These are phyloP conservation scores for Endogone sp. DNA, from an alignment of 192 early-diverging fungal genomes.

Conservation along the genomic window DNA sequence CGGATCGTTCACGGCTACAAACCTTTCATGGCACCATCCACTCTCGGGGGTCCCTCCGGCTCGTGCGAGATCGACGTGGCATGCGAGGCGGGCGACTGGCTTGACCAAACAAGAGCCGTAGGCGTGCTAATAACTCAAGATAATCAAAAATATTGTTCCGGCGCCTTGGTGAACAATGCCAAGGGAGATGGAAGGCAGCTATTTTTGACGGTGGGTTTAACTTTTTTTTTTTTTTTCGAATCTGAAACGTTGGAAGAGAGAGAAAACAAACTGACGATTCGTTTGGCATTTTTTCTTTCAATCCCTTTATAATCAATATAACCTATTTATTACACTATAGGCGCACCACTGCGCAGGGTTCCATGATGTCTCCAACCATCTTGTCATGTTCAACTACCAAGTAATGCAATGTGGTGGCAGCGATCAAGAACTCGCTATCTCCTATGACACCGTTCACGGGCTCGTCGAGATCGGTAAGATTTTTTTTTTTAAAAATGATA, in stretches of 20 bases:
- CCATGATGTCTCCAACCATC: constrained; percentile 26
- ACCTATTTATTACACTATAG: constrained; percentile 20
- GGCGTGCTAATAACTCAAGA: constrained; percentile 37
- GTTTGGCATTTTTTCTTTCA: neutral
- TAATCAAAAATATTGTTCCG: constrained; percentile 45
- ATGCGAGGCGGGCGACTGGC: constrained; percentile 27
- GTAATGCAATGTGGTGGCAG: constrained; percentile 20
- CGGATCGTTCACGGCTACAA: constrained; percentile 39
- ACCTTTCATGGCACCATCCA: constrained; percentile 13
- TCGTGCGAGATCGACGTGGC: constrained; percentile 40
- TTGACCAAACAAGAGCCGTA: constrained; percentile 33
- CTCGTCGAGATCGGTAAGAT: constrained; percentile 26
- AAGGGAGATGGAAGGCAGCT: constrained; percentile 38
- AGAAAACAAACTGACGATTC: neutral
- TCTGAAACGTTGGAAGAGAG: neutral
- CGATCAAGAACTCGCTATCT: constrained; percentile 19
- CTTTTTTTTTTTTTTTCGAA: neutral
- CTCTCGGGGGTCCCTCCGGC: constrained; percentile 26
- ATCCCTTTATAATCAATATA: neutral
- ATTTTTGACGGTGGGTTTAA: constrained; percentile 37
- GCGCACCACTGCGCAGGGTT: constrained; percentile 38
- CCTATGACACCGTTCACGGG: constrained; percentile 38
- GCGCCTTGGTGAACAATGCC: constrained; percentile 38
- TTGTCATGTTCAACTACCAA: constrained; percentile 48
- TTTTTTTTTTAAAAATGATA: neutral